Conservation (phyloP, 768 basidiomycete genomes). For the Boletus sensibilis region DNA sequence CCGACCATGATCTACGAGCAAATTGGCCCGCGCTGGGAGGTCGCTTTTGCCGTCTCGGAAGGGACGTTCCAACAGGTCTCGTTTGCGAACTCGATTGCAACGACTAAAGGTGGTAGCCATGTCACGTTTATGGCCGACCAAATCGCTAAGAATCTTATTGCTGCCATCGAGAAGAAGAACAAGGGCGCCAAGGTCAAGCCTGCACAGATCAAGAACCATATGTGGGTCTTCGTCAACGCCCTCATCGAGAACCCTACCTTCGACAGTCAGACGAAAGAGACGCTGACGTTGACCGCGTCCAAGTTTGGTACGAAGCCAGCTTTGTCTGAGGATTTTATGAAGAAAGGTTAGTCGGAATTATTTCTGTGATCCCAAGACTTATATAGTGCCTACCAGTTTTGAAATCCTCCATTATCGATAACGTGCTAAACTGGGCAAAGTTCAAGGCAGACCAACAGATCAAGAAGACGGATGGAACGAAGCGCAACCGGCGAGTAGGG, state of each 20-base stretch:
- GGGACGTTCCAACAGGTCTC: conserved; percentile 92
- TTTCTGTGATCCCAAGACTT: conserved; percentile 1
- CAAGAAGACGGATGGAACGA: conserved; percentile 93
- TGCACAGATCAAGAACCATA: conserved; percentile 92
- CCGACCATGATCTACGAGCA: conserved; percentile 80
- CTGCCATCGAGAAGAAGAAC: conserved; percentile 93
- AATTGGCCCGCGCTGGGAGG: conserved; percentile 84
- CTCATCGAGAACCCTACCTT: conserved; percentile 97
- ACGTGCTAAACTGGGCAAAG: conserved; percentile 93
- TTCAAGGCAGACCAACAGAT: conserved; percentile 95
- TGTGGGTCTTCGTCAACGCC: conserved; percentile 97
- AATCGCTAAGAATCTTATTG: conserved; percentile 79
- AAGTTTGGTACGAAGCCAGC: conserved; percentile 90
- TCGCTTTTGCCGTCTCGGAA: conserved; percentile 92
- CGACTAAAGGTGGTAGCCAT: conserved; percentile 94
- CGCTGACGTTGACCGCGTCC: conserved; percentile 76
- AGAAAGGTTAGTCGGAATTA: conserved; percentile 68
- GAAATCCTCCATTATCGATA: conserved; percentile 88
- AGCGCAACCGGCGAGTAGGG: conserved; percentile 69
- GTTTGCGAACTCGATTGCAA: conserved; percentile 96
- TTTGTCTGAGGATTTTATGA: conserved; percentile 90
- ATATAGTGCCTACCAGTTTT: conserved; percentile 49
- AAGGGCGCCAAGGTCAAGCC: conserved; percentile 94
- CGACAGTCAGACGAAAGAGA: conserved; percentile 99
- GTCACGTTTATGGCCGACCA: conserved; percentile 84